phyloP scores from a whole-genome alignment of 2,329 filamentous ascomycete species.

The Phaeosphaeriaceae sp. region DNA sequence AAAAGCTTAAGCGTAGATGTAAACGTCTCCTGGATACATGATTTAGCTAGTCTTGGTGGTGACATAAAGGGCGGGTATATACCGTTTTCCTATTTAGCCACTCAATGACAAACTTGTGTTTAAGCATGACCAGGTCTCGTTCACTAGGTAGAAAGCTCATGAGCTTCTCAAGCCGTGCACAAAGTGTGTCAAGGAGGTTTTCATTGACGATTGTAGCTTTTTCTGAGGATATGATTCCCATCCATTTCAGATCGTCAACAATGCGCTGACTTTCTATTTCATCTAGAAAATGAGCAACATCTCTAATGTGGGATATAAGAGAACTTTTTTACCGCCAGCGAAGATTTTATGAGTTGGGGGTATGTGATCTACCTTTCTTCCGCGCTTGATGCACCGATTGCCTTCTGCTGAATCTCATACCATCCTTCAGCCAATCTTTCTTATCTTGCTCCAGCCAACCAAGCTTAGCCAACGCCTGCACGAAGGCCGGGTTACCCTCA shows the following conservation, averaged over 20 bases:
- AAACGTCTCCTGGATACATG: constrained; percentile 5
- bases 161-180: constrained; percentile 6
- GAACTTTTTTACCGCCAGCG: not conserved
- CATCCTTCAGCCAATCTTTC: constrained; percentile 15
- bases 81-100: constrained; percentile 4
- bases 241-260: constrained; percentile 11
- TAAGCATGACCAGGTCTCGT: constrained; percentile 7
- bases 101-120: constrained; percentile 15
- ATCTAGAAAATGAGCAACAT: constrained; percentile 3
- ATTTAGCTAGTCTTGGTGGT: not conserved
- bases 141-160: constrained; percentile 5
- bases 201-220: constrained; percentile 4
- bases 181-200: constrained; percentile 14
- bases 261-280: constrained; percentile 10
- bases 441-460: constrained; percentile 10
- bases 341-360: not conserved
- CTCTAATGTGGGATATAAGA: not conserved
- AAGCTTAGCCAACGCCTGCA: constrained; percentile 8
- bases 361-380: constrained; percentile 5
- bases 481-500: constrained; percentile 9
- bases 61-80: not conserved
- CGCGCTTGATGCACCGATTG: not conserved
- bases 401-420: constrained; percentile 10
- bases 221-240: constrained; percentile 14
- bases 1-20: constrained; percentile 11